Conservation (phyloP, 2,329 filamentous ascomycete species). For the Calonectria honghensis region DNA sequence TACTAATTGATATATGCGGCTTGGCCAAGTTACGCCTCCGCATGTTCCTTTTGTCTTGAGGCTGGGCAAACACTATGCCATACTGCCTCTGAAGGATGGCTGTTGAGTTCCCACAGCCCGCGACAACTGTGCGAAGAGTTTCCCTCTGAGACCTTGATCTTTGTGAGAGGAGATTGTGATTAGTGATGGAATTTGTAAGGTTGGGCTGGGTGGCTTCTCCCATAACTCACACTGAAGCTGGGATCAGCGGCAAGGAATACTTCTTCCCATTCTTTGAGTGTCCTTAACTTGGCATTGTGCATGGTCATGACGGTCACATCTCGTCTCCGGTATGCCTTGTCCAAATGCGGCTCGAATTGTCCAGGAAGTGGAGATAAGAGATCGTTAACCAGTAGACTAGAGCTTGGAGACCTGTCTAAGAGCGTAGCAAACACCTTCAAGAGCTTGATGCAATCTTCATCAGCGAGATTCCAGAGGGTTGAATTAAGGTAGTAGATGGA, state of each 20-base stretch:
- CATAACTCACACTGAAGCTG: conserved; percentile 29
- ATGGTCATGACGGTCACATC: conserved; percentile 51
- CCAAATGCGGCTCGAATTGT: conserved; percentile 36
- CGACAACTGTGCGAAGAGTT: conserved; percentile 47
- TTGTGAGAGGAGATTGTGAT: background rate
- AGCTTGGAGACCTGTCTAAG: conserved; percentile 40
- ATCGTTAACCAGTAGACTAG: conserved; percentile 43
- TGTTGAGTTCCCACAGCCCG: conserved; percentile 43
- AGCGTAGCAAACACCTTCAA: conserved; percentile 58
- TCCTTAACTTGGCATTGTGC: conserved; percentile 49
- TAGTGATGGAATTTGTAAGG: background rate
- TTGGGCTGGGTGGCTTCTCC: background rate
- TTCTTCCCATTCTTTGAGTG: conserved; percentile 39
- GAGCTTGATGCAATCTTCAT: conserved; percentile 37
- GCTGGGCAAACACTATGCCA: background rate
- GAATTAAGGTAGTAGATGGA: conserved; percentile 45
- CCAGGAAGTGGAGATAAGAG: conserved; percentile 44
- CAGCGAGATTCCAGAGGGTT: conserved; percentile 44
- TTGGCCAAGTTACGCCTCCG: too few species aligned
- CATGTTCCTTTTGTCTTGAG: background rate
- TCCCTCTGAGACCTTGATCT: conserved; percentile 24
- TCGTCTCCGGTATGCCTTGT: conserved; percentile 47
- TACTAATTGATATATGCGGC: too few species aligned
- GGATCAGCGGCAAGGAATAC: conserved; percentile 37
- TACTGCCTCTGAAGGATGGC: background rate